Evolutionary conservation across 371 early-diverging fungal species (phyloP), one percentile per base, ranked within the genome.

Genomic region (Mortierella sp.): DNA sequence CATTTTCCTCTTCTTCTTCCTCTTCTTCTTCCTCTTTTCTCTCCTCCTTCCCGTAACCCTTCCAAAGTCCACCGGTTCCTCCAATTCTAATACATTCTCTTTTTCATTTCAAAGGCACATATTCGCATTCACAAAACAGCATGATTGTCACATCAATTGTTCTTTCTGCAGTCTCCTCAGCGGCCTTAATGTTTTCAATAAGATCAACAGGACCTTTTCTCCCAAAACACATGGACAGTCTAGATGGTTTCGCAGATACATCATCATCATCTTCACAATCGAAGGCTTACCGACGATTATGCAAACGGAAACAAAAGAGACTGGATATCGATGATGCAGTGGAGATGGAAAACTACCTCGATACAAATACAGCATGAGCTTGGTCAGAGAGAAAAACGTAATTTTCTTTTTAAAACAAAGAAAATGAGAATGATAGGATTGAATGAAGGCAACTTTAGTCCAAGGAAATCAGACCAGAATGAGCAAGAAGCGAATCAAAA

Each of bases 71-170:
- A 10, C 37, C 37, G 37, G 4, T 10, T 37, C 10, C 37, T 37
- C 10, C 37, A 37, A 37, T 37, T 7, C 10, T 37, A 37, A 37
- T 49, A 49, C 51, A 49, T 5, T 49, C 17, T 49, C 23, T 23
- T 19, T 49, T 49, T 49, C 23, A n/a, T 9, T 5, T 4, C 23
- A 17, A 49, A 5, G 8, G 17, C 19, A n/a, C 15, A 17, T n/a
- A 3, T 9, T 23, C 23, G 26, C n/a, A n/a, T n/a, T n/a, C n/a
- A n/a, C n/a, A n/a, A n/a, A n/a, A 1, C 31, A 32, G 32, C 51
- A 72, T 72, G 72, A 72, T 72, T 29, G 62, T 72, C 31, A 66
- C 72, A 13, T 66, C 72, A 7, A 72, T 72, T 23, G 62, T 72
- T 26, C 66, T 72, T 26, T 66, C 72, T 12, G 56, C 62, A 28